phyloP scores from a whole-genome alignment of 108 stramenopile genomes.

The Thalassiosira profunda region DNA sequence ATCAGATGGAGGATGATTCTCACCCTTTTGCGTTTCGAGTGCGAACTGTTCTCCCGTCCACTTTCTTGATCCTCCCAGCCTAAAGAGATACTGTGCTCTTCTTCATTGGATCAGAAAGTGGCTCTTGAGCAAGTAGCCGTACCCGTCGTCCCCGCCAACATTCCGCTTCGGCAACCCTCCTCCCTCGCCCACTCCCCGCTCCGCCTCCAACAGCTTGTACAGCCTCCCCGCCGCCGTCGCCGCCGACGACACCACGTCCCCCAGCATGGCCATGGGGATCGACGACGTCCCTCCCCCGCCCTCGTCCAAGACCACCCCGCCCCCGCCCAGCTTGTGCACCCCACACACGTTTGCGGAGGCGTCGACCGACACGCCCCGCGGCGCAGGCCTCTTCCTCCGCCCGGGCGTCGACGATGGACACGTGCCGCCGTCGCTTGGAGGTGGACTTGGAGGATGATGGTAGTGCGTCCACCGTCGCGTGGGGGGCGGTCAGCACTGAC shows the following conservation, averaged over 20 bases:
- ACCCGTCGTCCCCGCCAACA: conserved; percentile 14
- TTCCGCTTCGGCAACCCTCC: not conserved
- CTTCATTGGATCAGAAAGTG: conserved; percentile 35
- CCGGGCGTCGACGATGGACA: conserved; percentile 69
- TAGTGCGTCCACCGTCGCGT: conserved; percentile 1
- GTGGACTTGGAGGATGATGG: not conserved
- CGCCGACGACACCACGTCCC: conserved; percentile 34
- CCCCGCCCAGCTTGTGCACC: conserved; percentile 55
- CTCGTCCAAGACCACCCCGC: conserved; percentile 20
- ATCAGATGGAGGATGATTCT: too few species aligned
- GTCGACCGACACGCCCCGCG: conserved; percentile 68
- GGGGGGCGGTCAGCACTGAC: conserved; percentile 42
- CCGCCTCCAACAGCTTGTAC: conserved; percentile 30
- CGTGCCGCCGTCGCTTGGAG: conserved; percentile 15
- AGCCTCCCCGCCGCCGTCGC: conserved; percentile 31
- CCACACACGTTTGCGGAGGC: conserved; percentile 55
- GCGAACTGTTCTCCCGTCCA: too few species aligned
- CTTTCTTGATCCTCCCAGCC: too few species aligned
- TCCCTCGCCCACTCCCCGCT: not conserved
- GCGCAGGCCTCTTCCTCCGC: conserved; percentile 76
- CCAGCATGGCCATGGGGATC: conserved; percentile 48
- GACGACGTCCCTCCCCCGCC: conserved; percentile 17
- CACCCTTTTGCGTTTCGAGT: too few species aligned
- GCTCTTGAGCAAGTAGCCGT: conserved; percentile 37
- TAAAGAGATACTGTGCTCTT: not conserved